These are phyloP conservation scores for Metahyphopichia silvanorum DNA, from an alignment of 805 yeast species.

Conservation along the genomic window DNA sequence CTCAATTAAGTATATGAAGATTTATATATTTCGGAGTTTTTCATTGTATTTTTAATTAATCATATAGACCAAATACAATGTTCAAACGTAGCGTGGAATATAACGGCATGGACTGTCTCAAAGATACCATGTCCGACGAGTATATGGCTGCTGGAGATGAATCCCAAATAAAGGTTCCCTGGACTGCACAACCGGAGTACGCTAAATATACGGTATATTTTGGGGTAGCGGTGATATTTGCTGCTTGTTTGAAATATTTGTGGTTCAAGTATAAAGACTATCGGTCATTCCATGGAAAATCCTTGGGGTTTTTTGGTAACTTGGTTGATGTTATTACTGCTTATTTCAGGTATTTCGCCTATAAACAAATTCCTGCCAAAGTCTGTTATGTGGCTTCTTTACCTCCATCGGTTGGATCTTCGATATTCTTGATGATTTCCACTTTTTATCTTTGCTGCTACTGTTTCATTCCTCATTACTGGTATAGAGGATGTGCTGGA, in stretches of 20 bases:
- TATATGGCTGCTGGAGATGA: conserved; percentile 14
- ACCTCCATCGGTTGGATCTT: conserved; percentile 37
- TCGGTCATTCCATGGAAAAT: conserved; percentile 4
- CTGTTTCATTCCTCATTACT: conserved; percentile 46
- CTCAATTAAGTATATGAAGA: conserved; percentile 1
- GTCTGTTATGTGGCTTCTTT: conserved; percentile 24
- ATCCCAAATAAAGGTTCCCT: conserved; percentile 30
- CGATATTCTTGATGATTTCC: conserved; percentile 31
- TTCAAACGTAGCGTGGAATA: conserved; percentile 15
- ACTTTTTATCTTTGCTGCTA: conserved; percentile 30
- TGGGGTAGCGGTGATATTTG: conserved; percentile 32
- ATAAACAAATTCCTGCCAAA: conserved; percentile 25
- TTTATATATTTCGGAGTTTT: neutral
- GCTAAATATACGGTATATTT: conserved; percentile 39
- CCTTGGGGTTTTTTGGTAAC: conserved; percentile 12
- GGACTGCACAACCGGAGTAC: conserved; percentile 25
- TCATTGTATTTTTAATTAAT: neutral
- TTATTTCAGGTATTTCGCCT: conserved; percentile 34
- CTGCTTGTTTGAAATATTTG: conserved; percentile 30
- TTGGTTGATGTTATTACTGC: conserved; percentile 25
- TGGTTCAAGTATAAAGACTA: conserved; percentile 27
- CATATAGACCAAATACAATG: neutral
- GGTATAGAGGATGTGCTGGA: conserved; percentile 49
- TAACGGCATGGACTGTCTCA: conserved; percentile 38
- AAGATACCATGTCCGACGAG: conserved; percentile 21